Evolutionary conservation across 352 stramenopile species (phyloP), one percentile per base, ranked within the genome.

Genomic region (Phytopythium sindhum): DNA sequence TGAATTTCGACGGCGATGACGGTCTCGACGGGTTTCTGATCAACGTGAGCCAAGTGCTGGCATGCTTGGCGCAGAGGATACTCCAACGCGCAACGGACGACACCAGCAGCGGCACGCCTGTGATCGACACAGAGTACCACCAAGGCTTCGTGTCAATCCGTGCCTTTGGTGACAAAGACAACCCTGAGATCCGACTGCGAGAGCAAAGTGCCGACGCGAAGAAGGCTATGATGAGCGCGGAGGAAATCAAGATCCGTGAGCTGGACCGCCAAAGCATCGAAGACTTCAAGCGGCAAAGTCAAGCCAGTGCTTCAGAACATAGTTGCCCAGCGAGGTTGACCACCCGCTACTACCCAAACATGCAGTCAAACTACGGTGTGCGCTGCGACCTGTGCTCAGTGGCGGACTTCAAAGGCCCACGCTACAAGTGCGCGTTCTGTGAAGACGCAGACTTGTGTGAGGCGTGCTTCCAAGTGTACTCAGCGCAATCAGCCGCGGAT

Each of bases 351-450:
- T 93, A 91, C 52, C 84, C 81, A 19, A 41, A 60, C 6, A 61
- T 72, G 37, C 70, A 74, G 0, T 76, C 73, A 23, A 81, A 93
- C 70, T 75, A 80, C 47, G 79, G 83, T 29, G 80, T 93, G 5
- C 75, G 81, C 15, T 93, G 85, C 52, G 84, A 93, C 48, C 73
- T 79, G 37, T 93, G 85, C 63, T 67, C 80, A 39, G 65, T 69
- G 23, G 67, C 72, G 19, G 83, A 91, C 35, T 83, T 93, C 37
- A 52, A 72, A 11, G 67, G 70, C 3, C 42, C 81, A 17, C 75
- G 85, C 12, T 93, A 90, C 67, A 93, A 93, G 64, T 93, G 85
- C 48, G 74, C 69, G 3, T 80, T 82, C 37, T 93, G 85, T 52
- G 74, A 73, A n/a, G 80, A 93, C 58, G 81, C 85, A 57, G 85